Conservation (phyloP, 805 yeast species). For the Diddensiella caesifluorescens region DNA sequence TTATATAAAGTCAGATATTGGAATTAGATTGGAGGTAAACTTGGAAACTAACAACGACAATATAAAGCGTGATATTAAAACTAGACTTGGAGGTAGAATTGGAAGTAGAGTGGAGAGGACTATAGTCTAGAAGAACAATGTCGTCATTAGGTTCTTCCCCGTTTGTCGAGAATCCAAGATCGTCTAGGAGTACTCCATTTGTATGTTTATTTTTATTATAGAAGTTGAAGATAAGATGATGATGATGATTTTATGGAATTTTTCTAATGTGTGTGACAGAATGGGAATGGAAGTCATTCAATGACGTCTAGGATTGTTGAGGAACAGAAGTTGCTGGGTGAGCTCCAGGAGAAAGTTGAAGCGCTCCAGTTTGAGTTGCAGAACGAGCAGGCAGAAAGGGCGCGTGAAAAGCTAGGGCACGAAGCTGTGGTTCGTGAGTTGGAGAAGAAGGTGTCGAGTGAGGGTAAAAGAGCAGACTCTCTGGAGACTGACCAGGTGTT, state of each 20-base stretch:
- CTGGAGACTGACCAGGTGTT: constrained; percentile 36
- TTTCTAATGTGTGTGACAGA: too few relatives aligned
- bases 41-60: too few relatives aligned
- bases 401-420: constrained; percentile 31
- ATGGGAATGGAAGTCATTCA: not conserved
- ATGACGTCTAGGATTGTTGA: constrained; percentile 3
- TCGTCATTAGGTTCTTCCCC: constrained; percentile 13
- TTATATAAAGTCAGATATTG: too few relatives aligned
- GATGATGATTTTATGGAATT: too few relatives aligned
- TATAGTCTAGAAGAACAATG: not conserved
- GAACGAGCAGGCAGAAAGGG: constrained; percentile 37
- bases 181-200: not conserved
- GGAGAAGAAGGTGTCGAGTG: constrained; percentile 28
- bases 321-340: constrained; percentile 6
- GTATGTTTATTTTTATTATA: too few relatives aligned
- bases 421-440: constrained; percentile 32
- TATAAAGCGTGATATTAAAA: too few relatives aligned
- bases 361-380: constrained; percentile 36
- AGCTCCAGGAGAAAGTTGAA: constrained; percentile 23
- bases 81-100: too few relatives aligned
- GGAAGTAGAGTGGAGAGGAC: too few relatives aligned
- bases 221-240: not conserved
- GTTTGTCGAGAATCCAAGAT: constrained; percentile 14
- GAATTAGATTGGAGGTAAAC: too few relatives aligned
- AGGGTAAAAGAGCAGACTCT: constrained; percentile 32